Evolutionary conservation across 495 filamentous ascomycete species (phyloP).

Genomic region (Aspergillus heteromorphus): DNA sequence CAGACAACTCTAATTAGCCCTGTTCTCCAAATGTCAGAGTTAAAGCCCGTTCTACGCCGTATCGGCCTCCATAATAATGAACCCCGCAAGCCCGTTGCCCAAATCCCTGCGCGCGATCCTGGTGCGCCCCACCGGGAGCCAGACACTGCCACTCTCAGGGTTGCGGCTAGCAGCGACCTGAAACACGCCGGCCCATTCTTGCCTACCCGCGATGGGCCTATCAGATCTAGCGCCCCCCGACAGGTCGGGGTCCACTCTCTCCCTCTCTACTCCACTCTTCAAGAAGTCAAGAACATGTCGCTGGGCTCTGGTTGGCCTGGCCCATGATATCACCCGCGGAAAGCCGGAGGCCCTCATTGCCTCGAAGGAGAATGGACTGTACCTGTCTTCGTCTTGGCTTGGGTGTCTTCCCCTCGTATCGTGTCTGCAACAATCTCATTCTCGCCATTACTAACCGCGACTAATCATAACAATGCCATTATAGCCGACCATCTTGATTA

Average conservation of each 20-base stretch:
- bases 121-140: conserved; percentile 18
- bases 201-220: not conserved
- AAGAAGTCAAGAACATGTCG: conserved; percentile 1
- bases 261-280: too few species aligned
- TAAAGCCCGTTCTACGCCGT: not conserved
- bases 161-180: conserved; percentile 28
- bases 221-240: not conserved
- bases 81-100: conserved; percentile 29
- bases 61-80: conserved; percentile 6
- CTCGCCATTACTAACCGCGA: not conserved
- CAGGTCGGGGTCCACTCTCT: not conserved
- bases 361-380: not conserved
- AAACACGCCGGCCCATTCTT: conserved; percentile 26
- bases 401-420: not conserved
- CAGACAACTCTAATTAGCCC: not conserved
- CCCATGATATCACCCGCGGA: conserved; percentile 2
- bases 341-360: not conserved
- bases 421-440: not conserved
- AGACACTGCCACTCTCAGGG: conserved; percentile 35
- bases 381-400: not conserved
- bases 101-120: conserved; percentile 39
- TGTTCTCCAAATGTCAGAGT: not conserved
- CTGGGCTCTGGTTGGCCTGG: not conserved
- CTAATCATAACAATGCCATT: not conserved
- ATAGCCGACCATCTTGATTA: too few species aligned